Base-by-base conservation (phyloP, 2,329 filamentous ascomycete genomes). In the Pseudocercospora musae region DNA sequence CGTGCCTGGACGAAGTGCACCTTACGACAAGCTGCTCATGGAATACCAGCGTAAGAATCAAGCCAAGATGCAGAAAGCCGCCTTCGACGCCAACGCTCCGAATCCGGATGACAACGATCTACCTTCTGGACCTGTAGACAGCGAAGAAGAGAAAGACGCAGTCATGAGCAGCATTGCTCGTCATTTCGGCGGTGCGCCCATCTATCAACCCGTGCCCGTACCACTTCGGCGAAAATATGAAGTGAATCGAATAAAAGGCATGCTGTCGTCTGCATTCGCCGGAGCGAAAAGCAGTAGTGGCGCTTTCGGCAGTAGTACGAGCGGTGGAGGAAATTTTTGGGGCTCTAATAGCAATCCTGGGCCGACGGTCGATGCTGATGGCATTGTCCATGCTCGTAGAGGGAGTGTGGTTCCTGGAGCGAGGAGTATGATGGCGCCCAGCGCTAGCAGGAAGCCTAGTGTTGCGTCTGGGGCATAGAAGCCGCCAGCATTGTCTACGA, bases 41-140 rank as follows among this genome's bases (percentile, higher is more conserved):
- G 80, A 82, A 60, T 82, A 82, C 64, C 80, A 82, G 89, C 97
- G 98, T 84, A 98, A 97, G 82, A 99, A 99, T 72, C 95, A 98
- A 77, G 95, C 95, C 21, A 96, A 96, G 73, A 91, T 96, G 79
- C 95, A 98, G 77, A 96, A 97, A 80, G 93, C 93, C 37, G 92
- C 93, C 40, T 89, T 99, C 69, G 93, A 98, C 75, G 94, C 95
- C 60, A 96, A 96, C 75, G 93, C 93, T 1, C 93, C 73, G 9
- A 69, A 73, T 18, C 91, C 94, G 70, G 92, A 97, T 66, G 91
- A 93, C 70, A 91, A 96, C 52, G 85, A 85, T 61, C 91, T 91
- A 64, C 87, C 87, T 5, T 76, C 77, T 1, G 90, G 87, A 2
- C 90, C 91, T 1, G 86, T 99, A 40, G 95, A 99, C 76, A 95